These are phyloP conservation scores for Avena sativa DNA, from an alignment of 176 grass and related monocot genomes.

Conservation along the genomic window DNA sequence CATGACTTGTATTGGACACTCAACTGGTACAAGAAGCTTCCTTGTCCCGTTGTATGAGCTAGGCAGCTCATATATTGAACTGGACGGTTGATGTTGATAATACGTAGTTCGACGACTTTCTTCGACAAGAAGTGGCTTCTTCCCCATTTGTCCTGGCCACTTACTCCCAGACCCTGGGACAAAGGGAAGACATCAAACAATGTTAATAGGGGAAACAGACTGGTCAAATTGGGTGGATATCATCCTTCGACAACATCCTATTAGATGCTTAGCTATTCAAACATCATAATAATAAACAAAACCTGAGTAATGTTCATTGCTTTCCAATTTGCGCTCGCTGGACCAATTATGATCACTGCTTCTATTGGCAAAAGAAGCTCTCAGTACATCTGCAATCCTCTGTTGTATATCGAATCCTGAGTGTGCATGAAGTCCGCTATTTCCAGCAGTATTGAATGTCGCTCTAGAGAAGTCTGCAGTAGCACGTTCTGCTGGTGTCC, in stretches of 20 bases:
- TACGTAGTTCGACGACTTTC: conserved; percentile 81
- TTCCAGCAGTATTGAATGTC: conserved; percentile 56
- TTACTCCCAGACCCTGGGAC: conserved; percentile 59
- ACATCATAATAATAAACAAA: conserved; percentile 30
- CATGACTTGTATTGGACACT: conserved; percentile 32
- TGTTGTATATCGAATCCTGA: conserved; percentile 53
- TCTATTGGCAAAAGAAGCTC: conserved; percentile 62
- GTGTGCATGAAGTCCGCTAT: conserved; percentile 46
- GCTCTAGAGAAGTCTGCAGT: conserved; percentile 57
- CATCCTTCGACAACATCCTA: neutral
- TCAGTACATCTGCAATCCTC: conserved; percentile 56
- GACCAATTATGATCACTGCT: conserved; percentile 62
- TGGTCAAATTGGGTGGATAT: neutral
- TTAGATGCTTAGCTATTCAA: neutral
- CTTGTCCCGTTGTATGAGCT: conserved; percentile 57
- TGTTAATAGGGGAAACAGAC: neutral
- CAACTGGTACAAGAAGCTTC: conserved; percentile 88
- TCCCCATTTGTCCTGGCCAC: conserved; percentile 59
- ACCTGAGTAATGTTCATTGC: conserved; percentile 79
- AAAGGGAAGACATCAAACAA: neutral
- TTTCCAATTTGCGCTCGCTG: conserved; percentile 53
- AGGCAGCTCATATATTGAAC: conserved; percentile 58
- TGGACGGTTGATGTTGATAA: conserved; percentile 55
- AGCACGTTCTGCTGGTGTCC: conserved; percentile 59
- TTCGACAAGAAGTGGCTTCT: conserved; percentile 66